These are phyloP conservation scores for Hibiscus syriacus DNA, from an alignment of 345 rosid species.

Conservation along the genomic window DNA sequence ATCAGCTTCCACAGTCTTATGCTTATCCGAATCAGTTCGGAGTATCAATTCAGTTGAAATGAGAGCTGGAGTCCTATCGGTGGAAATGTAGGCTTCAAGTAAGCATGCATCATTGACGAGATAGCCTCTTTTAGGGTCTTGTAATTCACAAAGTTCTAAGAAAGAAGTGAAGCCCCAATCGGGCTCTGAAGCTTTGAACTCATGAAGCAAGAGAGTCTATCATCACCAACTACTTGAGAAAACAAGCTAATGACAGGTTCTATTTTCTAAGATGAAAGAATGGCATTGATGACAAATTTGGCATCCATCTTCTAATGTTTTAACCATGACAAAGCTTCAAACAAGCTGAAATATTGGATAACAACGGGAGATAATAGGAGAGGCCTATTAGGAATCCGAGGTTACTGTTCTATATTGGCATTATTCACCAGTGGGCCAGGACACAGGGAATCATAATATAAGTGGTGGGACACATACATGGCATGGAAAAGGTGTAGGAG, in stretches of 20 bases:
- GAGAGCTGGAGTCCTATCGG: background rate
- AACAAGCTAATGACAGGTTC: background rate
- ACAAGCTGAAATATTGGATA: background rate
- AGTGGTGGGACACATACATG: no score
- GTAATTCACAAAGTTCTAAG: slow-evolving; percentile 42
- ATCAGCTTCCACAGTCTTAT: no score
- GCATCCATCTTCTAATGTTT: no score
- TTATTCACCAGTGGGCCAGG: no score
- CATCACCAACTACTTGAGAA: background rate
- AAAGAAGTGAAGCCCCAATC: slow-evolving; percentile 56
- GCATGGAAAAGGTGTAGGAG: no score
- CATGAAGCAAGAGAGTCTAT: slow-evolving; percentile 21
- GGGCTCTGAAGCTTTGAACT: slow-evolving; percentile 40
- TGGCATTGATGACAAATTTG: background rate
- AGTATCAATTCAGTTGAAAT: background rate
- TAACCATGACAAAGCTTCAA: background rate
- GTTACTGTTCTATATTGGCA: no score
- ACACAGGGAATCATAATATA: no score
- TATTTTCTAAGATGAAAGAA: background rate
- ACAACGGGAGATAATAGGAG: no score
- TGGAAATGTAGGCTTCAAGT: background rate
- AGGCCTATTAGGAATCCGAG: no score
- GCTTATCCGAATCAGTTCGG: background rate
- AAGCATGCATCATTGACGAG: slow-evolving; percentile 30
- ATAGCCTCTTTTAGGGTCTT: slow-evolving; percentile 45